Evolutionary conservation across 164 flowering plant species (phyloP).

Genomic region (Aristolochia fimbriata): DNA sequence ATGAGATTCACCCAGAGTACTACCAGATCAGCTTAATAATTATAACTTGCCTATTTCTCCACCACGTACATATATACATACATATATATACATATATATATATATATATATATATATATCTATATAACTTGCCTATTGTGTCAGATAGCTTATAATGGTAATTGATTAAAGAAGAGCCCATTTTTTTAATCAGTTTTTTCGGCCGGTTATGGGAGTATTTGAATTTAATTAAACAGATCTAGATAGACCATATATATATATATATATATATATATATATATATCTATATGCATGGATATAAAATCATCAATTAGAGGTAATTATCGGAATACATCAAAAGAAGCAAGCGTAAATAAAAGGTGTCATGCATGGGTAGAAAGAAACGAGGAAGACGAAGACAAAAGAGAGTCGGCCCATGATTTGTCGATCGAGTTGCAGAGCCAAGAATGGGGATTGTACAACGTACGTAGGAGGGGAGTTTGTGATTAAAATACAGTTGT

Average conservation of each 20-base stretch:
- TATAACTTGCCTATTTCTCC: too few relatives aligned
- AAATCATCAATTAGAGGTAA: not conserved
- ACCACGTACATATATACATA: too few relatives aligned
- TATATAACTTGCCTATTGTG: too few relatives aligned
- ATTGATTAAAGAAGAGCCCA: too few relatives aligned
- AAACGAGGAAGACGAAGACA: slow-evolving; percentile 18
- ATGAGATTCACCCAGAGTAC: slow-evolving; percentile 1
- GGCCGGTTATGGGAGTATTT: too few relatives aligned
- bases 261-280: not conserved
- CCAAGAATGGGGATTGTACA: slow-evolving; percentile 25
- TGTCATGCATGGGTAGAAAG: not conserved
- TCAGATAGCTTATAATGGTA: too few relatives aligned
- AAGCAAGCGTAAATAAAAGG: not conserved
- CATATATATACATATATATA: too few relatives aligned
- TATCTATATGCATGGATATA: not conserved
- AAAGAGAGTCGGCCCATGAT: slow-evolving; percentile 27
- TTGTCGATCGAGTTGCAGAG: slow-evolving; percentile 21
- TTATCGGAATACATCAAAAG: not conserved
- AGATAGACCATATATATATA: too few relatives aligned
- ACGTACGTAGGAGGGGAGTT: slow-evolving; percentile 14
- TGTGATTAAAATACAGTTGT: slow-evolving; percentile 12
- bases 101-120: too few relatives aligned
- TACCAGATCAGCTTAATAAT: too few relatives aligned
- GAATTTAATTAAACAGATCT: too few relatives aligned
- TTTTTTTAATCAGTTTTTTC: too few relatives aligned